A percentile compares a stretch with the other conserved stretches of the same genome.
Conservation (phyloP, 1,284 basidiomycete genomes). For the Phylloboletellus chloephorus region DNA sequence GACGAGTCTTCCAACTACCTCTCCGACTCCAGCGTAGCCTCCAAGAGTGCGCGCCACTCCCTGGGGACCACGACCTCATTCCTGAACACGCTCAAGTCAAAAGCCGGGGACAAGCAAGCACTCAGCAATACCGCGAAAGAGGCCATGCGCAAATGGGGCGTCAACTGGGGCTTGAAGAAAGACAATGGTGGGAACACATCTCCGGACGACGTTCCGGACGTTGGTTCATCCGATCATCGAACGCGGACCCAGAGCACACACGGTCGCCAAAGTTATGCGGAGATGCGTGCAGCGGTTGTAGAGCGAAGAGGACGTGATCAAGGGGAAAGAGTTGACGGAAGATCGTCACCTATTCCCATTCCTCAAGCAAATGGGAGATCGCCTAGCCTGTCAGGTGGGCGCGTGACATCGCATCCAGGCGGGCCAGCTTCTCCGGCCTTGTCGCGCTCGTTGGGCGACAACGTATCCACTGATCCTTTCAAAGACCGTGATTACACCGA, state of each 20-base stretch:
- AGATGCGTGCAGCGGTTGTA: constrained; percentile 64
- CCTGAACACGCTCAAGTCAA: constrained; percentile 71
- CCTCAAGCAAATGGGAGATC: constrained; percentile 30
- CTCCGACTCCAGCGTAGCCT: constrained; percentile 28
- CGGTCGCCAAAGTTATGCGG: constrained; percentile 58
- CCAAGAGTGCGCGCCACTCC: constrained; percentile 29
- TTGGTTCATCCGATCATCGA: constrained; percentile 38
- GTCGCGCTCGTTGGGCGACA: constrained; percentile 31
- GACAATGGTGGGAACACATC: constrained; percentile 34
- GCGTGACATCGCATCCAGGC: constrained; percentile 17
- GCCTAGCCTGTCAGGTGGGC: constrained; percentile 27
- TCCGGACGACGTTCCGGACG: constrained; percentile 42
- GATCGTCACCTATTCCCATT: constrained; percentile 31
- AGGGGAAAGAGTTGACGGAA: constrained; percentile 22
- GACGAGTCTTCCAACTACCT: constrained; percentile 24
- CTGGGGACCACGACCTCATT: constrained; percentile 44
- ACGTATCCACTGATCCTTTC: constrained; percentile 17
- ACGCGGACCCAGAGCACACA: constrained; percentile 32
- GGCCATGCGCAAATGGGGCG: constrained; percentile 83
- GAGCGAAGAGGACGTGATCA: constrained; percentile 51
- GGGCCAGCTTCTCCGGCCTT: constrained; percentile 28
- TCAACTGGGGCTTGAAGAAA: constrained; percentile 67
- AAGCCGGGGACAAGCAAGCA: constrained; percentile 77
- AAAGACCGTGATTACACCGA: constrained; percentile 30
- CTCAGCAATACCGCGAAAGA: constrained; percentile 78